These are phyloP conservation scores for Actinomortierella wolfii DNA, from an alignment of 371 early-diverging fungal species.

Conservation along the genomic window DNA sequence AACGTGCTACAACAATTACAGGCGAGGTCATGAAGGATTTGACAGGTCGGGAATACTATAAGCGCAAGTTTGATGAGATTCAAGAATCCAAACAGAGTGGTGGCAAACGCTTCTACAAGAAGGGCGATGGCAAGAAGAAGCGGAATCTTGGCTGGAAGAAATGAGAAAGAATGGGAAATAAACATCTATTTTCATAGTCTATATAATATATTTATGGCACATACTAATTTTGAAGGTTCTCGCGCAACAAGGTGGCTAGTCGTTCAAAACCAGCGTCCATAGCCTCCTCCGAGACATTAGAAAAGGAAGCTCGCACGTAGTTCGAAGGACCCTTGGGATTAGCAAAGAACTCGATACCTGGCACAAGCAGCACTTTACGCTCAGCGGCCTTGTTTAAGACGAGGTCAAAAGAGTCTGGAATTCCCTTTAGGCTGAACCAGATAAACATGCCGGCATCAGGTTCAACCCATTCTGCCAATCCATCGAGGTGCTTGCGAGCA, in stretches of 20 bases:
- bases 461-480: constrained; percentile 67
- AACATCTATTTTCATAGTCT: too few relatives aligned
- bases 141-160: too few relatives aligned
- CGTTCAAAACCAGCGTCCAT: constrained; percentile 68
- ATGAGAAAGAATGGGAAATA: too few relatives aligned
- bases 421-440: constrained; percentile 73
- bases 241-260: constrained; percentile 51
- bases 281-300: constrained; percentile 62
- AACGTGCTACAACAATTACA: constrained; percentile 81
- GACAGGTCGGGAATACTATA: constrained; percentile 77
- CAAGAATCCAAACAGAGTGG: constrained; percentile 66
- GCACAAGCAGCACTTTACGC: constrained; percentile 77
- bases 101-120: constrained; percentile 66
- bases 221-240: constrained; percentile 14
- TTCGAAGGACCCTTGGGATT: constrained; percentile 29
- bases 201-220: too few relatives aligned
- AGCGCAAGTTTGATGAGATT: constrained; percentile 81
- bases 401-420: constrained; percentile 67
- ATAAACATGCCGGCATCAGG: constrained; percentile 87
- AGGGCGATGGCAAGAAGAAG: constrained; percentile 45
- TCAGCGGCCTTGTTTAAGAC: constrained; percentile 69
- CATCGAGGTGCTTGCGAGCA: constrained; percentile 60
- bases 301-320: constrained; percentile 66
- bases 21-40: constrained; percentile 88
- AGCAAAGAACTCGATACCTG: constrained; percentile 56